Base-by-base conservation (phyloP, 2,329 filamentous ascomycete species). In the Ramularia collo-cygni region DNA sequence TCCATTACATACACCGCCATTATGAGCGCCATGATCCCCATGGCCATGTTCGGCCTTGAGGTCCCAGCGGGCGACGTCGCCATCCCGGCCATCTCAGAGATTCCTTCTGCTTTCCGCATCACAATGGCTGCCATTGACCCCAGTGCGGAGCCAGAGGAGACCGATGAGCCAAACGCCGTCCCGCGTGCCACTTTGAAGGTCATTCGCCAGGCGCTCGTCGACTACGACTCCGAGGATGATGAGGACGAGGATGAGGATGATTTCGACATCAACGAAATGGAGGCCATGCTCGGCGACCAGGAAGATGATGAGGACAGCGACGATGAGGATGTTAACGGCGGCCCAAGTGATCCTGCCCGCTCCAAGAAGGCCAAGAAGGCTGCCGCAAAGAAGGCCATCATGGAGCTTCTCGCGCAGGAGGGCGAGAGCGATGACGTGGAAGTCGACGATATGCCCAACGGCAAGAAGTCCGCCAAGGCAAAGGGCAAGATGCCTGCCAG, bases 71-170 rank as follows among this genome's bases (percentile, higher is more conserved):
- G 84, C 61, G 85, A 86, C 67, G 72, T 87, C 63, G 72, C 92
- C 64, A 79, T 95, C 56, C 83, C 86, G 52, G 87, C 85, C 42
- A 72, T 80, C 49, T 75, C 81, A 49, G 81, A 90, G 53, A 82
- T 90, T 58, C 85, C 85, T 61, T 85, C 87, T 46, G 85, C 85
- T 64, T 93, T 95, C 71, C 87, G 87, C 64, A 87, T 98, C 61
- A 96, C 89, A 59, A 98, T 98, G 92, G 92, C 93, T 58, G 92
- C 92, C 52, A 83, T 98, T 64, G 90, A 98, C 64, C 92, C 92
- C 43, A 87, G 79, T 58, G 85, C 85, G 56, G 74, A 79, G 51
- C 59, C 67, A 17, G 63, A 67, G 52, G 59, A 63, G 39, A 62
- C 65, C 32, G 62, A 64, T 24, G 31, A 33, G 31, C 16, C 16